Percentiles rank a stretch among this genome's conserved stretches.
Evolutionary conservation across 148 eudicot genomes (phyloP).

Genomic region (Rheum nobile): DNA sequence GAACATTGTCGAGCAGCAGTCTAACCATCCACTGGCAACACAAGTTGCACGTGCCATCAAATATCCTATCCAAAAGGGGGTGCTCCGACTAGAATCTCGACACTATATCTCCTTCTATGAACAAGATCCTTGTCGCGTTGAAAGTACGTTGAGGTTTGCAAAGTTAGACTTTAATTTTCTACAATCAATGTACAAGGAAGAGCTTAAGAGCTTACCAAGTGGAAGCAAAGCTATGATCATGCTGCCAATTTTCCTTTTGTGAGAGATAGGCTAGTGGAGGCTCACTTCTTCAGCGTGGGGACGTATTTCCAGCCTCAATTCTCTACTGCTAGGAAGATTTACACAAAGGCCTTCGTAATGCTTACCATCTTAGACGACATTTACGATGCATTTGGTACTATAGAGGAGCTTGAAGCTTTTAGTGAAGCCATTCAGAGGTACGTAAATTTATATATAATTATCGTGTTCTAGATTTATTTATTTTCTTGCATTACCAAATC

Average conservation of each 20-base stretch:
- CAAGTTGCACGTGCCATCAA: neutral
- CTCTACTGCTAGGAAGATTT: slow-evolving; percentile 11
- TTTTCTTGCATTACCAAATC: neutral
- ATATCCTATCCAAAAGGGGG: neutral
- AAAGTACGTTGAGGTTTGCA: neutral
- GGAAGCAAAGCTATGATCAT: slow-evolving; percentile 28
- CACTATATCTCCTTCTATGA: neutral
- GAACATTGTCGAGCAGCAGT: neutral
- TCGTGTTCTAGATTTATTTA: no score
- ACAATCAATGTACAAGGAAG: neutral
- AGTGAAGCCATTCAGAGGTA: slow-evolving; percentile 35
- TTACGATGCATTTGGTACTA: slow-evolving; percentile 23
- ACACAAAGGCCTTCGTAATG: slow-evolving; percentile 12
- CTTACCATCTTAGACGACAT: slow-evolving; percentile 26
- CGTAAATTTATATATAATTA: no score
- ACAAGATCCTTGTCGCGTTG: neutral
- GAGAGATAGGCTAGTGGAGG: slow-evolving; percentile 30
- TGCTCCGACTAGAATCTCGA: neutral
- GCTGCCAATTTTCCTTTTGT: slow-evolving; percentile 14
- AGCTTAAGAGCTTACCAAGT: slow-evolving; percentile 13
- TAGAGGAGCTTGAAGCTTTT: slow-evolving; percentile 23
- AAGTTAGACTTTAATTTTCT: neutral
- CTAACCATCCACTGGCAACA: neutral
- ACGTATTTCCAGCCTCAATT: slow-evolving; percentile 25
- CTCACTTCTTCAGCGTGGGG: slow-evolving; percentile 24